These are phyloP conservation scores for Penicillium concentricum DNA, from an alignment of 2,329 filamentous ascomycete species.

Conservation along the genomic window DNA sequence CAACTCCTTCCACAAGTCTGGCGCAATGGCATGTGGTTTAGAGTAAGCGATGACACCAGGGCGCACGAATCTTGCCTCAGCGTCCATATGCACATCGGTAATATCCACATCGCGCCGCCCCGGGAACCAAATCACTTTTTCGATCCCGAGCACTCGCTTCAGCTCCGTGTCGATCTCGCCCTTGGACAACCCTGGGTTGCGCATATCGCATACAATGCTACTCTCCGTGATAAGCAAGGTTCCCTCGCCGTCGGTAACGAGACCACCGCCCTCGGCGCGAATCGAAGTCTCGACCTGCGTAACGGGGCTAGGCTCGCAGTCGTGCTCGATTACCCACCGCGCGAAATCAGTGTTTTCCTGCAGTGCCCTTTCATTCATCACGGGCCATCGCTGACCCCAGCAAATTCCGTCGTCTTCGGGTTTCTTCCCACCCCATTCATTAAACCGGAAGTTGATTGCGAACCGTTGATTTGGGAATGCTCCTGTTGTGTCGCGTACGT, in stretches of 20 bases:
- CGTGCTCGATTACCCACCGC: conserved; percentile 15
- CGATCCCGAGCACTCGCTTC: conserved; percentile 23
- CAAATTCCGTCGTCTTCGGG: conserved; percentile 14
- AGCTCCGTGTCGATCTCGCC: conserved; percentile 25
- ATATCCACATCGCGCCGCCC: conserved; percentile 27
- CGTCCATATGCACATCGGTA: conserved; percentile 31
- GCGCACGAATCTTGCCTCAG: conserved; percentile 26
- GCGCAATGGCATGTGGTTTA: conserved; percentile 13
- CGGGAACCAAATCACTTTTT: conserved; percentile 31
- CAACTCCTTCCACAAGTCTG: conserved; percentile 17
- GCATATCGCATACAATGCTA: conserved; percentile 27
- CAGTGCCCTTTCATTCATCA: conserved; percentile 11
- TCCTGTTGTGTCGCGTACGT: conserved; percentile 18
- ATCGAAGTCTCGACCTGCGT: conserved; percentile 17
- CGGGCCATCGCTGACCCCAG: conserved; percentile 14
- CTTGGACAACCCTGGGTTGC: conserved; percentile 25
- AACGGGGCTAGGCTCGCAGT: conserved; percentile 11
- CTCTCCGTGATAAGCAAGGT: conserved; percentile 32
- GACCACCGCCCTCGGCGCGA: conserved; percentile 27
- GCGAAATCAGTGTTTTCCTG: conserved; percentile 20
- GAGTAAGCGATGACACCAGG: conserved; percentile 27
- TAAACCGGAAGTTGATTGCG: conserved; percentile 21
- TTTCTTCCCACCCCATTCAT: conserved; percentile 26
- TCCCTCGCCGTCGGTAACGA: conserved; percentile 32
- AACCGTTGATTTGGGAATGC: conserved; percentile 13